phyloP scores from a whole-genome alignment of 768 basidiomycete genomes.

The Strobilomyces dryophilus region DNA sequence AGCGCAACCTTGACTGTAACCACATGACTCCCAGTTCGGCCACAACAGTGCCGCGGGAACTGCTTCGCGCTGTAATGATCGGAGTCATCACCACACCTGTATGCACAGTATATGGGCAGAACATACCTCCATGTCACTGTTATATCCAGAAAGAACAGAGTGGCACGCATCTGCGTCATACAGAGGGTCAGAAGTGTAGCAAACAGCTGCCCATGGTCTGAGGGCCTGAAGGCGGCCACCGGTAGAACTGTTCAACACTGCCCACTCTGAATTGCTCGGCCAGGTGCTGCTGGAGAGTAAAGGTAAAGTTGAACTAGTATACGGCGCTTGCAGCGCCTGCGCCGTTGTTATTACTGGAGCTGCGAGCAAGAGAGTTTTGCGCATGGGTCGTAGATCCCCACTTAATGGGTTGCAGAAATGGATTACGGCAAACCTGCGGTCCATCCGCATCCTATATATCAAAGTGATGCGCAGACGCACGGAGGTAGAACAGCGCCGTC shows the following conservation, averaged over 20 bases:
- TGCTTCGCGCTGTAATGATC: conserved; percentile 16
- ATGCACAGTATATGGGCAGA: not conserved
- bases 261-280: conserved; percentile 9
- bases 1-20: conserved; percentile 10
- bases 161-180: conserved; percentile 16
- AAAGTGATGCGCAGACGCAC: no score
- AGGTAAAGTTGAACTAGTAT: conserved; percentile 4
- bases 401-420: no score
- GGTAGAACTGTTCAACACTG: conserved; percentile 12
- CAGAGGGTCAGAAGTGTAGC: conserved; percentile 17
- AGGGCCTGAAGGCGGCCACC: conserved; percentile 16
- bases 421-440: no score
- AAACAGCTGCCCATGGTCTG: conserved; percentile 21
- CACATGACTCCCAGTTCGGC: conserved; percentile 15
- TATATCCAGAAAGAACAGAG: conserved; percentile 10
- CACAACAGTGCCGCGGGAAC: conserved; percentile 17
- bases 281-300: conserved; percentile 3
- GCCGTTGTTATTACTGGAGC: not conserved
- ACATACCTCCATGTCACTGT: conserved; percentile 14
- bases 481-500: no score
- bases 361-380: not conserved
- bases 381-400: not conserved
- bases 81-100: not conserved
- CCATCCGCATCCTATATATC: no score
- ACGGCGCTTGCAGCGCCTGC: not conserved